A percentile compares a stretch with the other conserved stretches of the same genome.
Evolutionary conservation across 1,139 yeast genomes (phyloP).

Genomic region (Diutina scorzettiae): DNA sequence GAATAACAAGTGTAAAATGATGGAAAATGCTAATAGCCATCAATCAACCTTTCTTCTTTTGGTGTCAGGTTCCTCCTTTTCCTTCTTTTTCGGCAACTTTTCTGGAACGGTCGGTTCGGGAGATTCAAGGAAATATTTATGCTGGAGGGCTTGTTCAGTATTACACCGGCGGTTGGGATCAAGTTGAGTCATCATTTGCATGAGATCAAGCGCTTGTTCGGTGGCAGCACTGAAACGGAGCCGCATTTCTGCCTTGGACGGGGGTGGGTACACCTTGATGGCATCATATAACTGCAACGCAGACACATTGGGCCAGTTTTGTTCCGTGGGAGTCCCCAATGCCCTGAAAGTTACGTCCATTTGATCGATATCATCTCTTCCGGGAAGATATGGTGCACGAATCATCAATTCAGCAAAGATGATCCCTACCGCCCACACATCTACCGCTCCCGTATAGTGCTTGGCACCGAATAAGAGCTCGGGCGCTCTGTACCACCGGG

Average conservation of each 20-base stretch:
- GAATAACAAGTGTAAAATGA: too few relatives aligned
- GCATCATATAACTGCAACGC: slow-evolving; percentile 66
- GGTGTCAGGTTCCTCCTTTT: slow-evolving; percentile 12
- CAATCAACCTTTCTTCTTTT: slow-evolving; percentile 12
- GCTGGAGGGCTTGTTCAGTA: slow-evolving; percentile 52
- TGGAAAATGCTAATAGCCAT: not conserved
- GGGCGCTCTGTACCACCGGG: slow-evolving; percentile 96
- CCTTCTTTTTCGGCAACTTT: slow-evolving; percentile 44
- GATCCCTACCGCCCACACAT: slow-evolving; percentile 89
- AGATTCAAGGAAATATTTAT: slow-evolving; percentile 57
- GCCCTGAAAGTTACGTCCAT: slow-evolving; percentile 87
- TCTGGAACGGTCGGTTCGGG: slow-evolving; percentile 73
- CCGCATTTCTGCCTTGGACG: slow-evolving; percentile 70
- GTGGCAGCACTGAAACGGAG: slow-evolving; percentile 88
- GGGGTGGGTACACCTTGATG: slow-evolving; percentile 67
- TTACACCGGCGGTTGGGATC: slow-evolving; percentile 69
- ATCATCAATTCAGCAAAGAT: slow-evolving; percentile 96
- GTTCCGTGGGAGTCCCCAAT: slow-evolving; percentile 90
- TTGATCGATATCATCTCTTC: slow-evolving; percentile 82
- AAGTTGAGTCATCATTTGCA: slow-evolving; percentile 62
- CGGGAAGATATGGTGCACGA: slow-evolving; percentile 90
- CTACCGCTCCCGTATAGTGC: slow-evolving; percentile 81
- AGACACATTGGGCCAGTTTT: slow-evolving; percentile 84
- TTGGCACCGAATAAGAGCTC: slow-evolving; percentile 82
- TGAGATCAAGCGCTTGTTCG: slow-evolving; percentile 67